A percentile compares a stretch with the other conserved stretches of the same genome.
These are phyloP conservation scores for Candida boleticola DNA, from an alignment of 805 yeast genomes.

Conservation along the genomic window DNA sequence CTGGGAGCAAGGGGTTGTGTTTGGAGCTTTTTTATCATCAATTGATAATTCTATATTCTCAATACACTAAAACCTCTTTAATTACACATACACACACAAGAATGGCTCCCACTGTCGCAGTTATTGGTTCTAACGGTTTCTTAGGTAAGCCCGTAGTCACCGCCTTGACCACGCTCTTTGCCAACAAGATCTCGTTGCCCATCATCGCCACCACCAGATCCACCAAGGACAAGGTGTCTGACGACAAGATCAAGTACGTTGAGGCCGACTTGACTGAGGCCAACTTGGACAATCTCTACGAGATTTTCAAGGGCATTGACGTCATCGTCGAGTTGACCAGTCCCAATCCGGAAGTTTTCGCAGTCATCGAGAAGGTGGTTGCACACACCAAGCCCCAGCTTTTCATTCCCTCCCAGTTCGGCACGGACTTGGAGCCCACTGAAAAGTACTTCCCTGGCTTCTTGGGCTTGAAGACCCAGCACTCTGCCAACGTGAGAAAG, in stretches of 20 bases:
- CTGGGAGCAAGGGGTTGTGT: too few species aligned
- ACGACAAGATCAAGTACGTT: conserved; percentile 40
- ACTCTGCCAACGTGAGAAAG: conserved; percentile 37
- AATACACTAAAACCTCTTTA: too few species aligned
- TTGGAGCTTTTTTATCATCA: too few species aligned
- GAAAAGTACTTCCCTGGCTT: conserved; percentile 32
- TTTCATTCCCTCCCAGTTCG: conserved; percentile 63
- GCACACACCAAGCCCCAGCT: conserved; percentile 44
- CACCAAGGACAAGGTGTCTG: conserved; percentile 26
- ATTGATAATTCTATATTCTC: too few species aligned
- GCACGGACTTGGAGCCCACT: conserved; percentile 39
- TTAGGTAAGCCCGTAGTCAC: conserved; percentile 48
- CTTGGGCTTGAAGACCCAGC: conserved; percentile 29
- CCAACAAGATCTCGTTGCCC: conserved; percentile 43
- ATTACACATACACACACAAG: too few species aligned
- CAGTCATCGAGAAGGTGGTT: conserved; percentile 37
- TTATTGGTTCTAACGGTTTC: conserved; percentile 52
- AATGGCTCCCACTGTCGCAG: conserved; percentile 49
- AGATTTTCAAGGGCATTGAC: conserved; percentile 46
- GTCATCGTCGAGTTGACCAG: conserved; percentile 48
- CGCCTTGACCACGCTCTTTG: conserved; percentile 45
- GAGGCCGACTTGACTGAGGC: conserved; percentile 27
- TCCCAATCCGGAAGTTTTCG: conserved; percentile 27
- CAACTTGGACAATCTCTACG: conserved; percentile 24
- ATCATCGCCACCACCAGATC: conserved; percentile 51